These are phyloP conservation scores for Termitomyces sp. DNA, from an alignment of 768 basidiomycete genomes.

Conservation along the genomic window DNA sequence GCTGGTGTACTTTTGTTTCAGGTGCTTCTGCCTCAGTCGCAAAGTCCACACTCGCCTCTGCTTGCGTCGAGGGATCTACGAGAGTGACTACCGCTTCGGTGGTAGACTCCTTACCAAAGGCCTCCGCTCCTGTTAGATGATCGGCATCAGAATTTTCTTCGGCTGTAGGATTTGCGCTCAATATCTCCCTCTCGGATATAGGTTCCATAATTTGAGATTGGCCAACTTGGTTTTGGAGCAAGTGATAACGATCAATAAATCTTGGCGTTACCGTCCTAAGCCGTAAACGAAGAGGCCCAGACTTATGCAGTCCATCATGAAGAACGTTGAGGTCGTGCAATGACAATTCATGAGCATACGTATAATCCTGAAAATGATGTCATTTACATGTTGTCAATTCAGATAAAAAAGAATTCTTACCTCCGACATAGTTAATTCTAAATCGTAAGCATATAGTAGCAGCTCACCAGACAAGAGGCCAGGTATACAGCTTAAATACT, in stretches of 20 bases:
- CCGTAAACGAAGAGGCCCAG: constrained; percentile 61
- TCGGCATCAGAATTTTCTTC: background rate
- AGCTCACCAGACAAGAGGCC: constrained; percentile 59
- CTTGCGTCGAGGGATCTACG: background rate
- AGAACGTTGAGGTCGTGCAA: constrained; percentile 70
- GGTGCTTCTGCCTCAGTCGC: background rate
- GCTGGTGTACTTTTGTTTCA: background rate
- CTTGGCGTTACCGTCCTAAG: constrained; percentile 48
- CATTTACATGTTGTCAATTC: background rate
- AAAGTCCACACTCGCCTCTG: background rate
- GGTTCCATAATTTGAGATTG: constrained; percentile 20
- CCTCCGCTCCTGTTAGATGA: background rate
- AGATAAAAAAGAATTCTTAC: constrained; percentile 29
- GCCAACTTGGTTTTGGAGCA: constrained; percentile 54
- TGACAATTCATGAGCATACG: constrained; percentile 63
- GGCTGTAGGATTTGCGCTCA: background rate
- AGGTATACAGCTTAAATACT: constrained; percentile 40
- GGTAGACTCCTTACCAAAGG: background rate
- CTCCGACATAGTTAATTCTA: constrained; percentile 64
- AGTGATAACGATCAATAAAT: constrained; percentile 64
- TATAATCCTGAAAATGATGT: constrained; percentile 51
- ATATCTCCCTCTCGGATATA: background rate
- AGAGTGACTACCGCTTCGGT: background rate
- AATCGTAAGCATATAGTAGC: constrained; percentile 65
- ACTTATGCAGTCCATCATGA: constrained; percentile 60